phyloP scores from a whole-genome alignment of 805 yeast species.

The Clavispora santaluciae region DNA sequence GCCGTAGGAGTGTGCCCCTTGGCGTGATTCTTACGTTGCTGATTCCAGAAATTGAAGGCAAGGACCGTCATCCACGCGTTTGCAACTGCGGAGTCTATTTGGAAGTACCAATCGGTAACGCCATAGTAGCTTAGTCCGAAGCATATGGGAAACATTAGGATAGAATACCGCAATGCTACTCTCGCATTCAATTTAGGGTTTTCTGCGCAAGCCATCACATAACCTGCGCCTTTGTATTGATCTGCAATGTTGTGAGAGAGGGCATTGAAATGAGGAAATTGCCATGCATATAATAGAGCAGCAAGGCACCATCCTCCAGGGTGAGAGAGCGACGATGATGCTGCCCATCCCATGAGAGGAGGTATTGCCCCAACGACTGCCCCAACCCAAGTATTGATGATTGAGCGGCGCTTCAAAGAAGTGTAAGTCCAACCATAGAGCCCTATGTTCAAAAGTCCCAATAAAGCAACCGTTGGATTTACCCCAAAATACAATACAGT shows the following conservation, averaged over 20 bases:
- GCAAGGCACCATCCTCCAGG: slow-evolving; percentile 97
- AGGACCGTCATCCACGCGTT: slow-evolving; percentile 83
- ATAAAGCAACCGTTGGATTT: slow-evolving; percentile 72
- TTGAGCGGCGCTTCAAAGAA: slow-evolving; percentile 77
- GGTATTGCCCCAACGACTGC: slow-evolving; percentile 99
- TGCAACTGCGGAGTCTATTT: slow-evolving; percentile 72
- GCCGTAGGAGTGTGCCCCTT: slow-evolving; percentile 38
- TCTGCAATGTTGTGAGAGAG: slow-evolving; percentile 81
- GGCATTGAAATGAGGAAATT: slow-evolving; percentile 95
- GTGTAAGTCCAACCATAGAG: slow-evolving; percentile 91
- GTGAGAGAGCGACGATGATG: slow-evolving; percentile 65
- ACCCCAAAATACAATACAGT: slow-evolving; percentile 71
- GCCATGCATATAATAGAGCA: slow-evolving; percentile 91
- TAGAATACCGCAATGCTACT: slow-evolving; percentile 83
- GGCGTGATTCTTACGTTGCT: slow-evolving; percentile 61
- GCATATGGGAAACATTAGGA: slow-evolving; percentile 93
- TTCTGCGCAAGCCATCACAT: slow-evolving; percentile 94
- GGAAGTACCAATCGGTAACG: slow-evolving; percentile 78
- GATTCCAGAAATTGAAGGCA: slow-evolving; percentile 81
- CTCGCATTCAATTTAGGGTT: slow-evolving; percentile 90
- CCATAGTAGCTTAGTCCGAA: slow-evolving; percentile 72
- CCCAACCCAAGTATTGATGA: slow-evolving; percentile 96
- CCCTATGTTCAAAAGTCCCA: slow-evolving; percentile 78
- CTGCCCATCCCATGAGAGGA: slow-evolving; percentile 98
- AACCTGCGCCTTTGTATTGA: slow-evolving; percentile 90